Conservation (phyloP, 495 filamentous ascomycete genomes). For the Neurospora tetrasperma region DNA sequence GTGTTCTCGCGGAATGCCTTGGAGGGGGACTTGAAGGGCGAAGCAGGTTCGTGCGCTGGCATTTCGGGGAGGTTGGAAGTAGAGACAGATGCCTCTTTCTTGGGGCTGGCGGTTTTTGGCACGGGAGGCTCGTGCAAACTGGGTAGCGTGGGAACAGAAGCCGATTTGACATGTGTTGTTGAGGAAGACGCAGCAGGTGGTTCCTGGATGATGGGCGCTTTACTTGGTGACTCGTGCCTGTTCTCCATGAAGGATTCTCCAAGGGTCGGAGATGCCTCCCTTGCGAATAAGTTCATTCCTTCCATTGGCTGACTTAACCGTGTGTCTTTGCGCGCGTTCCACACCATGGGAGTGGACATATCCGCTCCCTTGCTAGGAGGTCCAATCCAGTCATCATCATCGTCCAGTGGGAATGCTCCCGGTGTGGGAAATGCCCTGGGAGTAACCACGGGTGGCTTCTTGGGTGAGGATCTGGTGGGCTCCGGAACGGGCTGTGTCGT, state of each 20-base stretch:
- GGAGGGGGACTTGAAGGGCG: constrained; percentile 60
- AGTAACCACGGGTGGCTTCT: constrained; percentile 17
- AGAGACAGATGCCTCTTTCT: constrained; percentile 56
- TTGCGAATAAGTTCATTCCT: constrained; percentile 46
- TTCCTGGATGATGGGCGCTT: constrained; percentile 25
- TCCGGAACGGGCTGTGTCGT: constrained; percentile 42
- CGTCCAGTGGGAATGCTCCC: constrained; percentile 48
- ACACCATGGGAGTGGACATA: constrained; percentile 19
- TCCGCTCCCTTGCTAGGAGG: constrained; percentile 33
- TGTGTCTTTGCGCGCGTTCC: constrained; percentile 37
- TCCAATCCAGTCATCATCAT: constrained; percentile 81
- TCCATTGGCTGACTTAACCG: constrained; percentile 48
- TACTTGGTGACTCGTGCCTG: constrained; percentile 30
- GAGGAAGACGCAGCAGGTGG: constrained; percentile 20
- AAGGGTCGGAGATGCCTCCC: constrained; percentile 24
- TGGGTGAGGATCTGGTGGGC: constrained; percentile 21
- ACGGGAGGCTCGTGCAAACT: constrained; percentile 30
- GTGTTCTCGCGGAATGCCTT: constrained; percentile 63
- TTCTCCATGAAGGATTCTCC: constrained; percentile 15
- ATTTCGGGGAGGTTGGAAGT: constrained; percentile 41
- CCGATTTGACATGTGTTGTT: constrained; percentile 41
- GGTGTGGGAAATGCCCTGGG: constrained; percentile 21
- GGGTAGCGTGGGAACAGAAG: constrained; percentile 45
- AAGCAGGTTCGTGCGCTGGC: constrained; percentile 43
- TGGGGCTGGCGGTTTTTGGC: constrained; percentile 27